phyloP scores from a whole-genome alignment of 441 rosid genomes.

The Codiaeum variegatum region DNA sequence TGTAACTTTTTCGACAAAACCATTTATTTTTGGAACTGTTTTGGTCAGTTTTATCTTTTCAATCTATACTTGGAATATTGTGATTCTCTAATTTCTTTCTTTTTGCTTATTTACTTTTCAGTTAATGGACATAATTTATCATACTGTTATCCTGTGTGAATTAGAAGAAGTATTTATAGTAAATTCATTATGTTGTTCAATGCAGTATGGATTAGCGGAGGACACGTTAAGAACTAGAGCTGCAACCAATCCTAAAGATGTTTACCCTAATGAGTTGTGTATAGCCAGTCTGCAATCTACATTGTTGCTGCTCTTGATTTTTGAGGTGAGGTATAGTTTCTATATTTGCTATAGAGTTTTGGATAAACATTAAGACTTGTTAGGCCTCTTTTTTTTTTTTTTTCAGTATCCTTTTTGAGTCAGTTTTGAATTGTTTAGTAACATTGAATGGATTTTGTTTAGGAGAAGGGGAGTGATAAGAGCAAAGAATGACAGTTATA shows the following conservation, averaged over 20 bases:
- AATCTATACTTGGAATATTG: conserved; percentile 8
- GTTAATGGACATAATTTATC: conserved; percentile 1
- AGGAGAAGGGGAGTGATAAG: too few species aligned
- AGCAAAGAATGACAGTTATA: too few species aligned
- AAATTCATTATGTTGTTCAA: conserved; percentile 13
- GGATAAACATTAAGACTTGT: too few species aligned
- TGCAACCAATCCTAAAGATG: conserved; percentile 55
- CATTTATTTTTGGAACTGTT: conserved; percentile 98
- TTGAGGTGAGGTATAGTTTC: too few species aligned
- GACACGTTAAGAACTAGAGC: conserved; percentile 89
- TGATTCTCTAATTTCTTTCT: neutral
- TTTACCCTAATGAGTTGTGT: conserved; percentile 83
- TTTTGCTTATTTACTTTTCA: neutral
- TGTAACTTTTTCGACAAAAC: too few species aligned
- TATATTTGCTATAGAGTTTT: too few species aligned
- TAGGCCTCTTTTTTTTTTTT: too few species aligned
- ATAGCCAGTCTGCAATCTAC: conserved; percentile 94
- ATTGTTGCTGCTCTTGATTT: conserved; percentile 99
- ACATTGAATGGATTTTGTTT: too few species aligned
- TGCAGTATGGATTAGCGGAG: conserved; percentile 97
- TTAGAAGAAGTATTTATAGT: neutral
- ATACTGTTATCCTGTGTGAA: neutral
- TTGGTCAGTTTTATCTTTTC: conserved; percentile 54
- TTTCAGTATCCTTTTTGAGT: too few species aligned
- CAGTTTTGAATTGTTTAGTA: too few species aligned